Base-by-base conservation (phyloP, 176 grass and related monocot genomes). In the Neostapfia colusana region DNA sequence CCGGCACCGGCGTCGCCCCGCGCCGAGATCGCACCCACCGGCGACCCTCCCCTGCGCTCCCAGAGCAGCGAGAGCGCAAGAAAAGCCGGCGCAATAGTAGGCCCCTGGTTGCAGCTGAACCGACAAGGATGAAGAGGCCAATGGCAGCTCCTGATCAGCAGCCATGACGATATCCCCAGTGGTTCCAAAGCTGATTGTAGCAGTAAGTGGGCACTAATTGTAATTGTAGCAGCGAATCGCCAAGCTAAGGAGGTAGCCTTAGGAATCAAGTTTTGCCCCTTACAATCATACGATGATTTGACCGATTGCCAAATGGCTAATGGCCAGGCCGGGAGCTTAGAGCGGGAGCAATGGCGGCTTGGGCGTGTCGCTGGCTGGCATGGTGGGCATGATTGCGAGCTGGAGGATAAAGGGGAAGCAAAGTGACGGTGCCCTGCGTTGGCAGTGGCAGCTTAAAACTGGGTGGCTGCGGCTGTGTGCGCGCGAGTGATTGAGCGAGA, bases 31-130 rank as follows among this genome's bases (percentile, higher is more conserved):
- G 43, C 46, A 82, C 51, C 34, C 77, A 74, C 53, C 80, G 74
- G 64, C 56, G 12, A 63, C 41, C 78, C 20, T 44, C 17, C 75
- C 26, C 76, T 65, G 81, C 11, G 74, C 34, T n/a, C 83, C 80
- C 16, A 95, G 71, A 17, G 78, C 69, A 24, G 85, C 80, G 4
- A 93, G 85, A 51, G 83, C 93, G 78, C 83, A 93, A n/a, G 90
- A 86, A 42, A 93, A 45, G 20, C 90, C 88, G 25, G 86, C 60
- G 63, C 73, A 83, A 72, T 84, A 81, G 25, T 34, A 46, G 14
- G n/a, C 67, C 28, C 69, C 55, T 1, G 16, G 8, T 38, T 58
- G 53, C 56, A 48, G 31, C 42, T 5, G 4, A 18, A 35, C 28
- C 13, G 36, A 6, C 17, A 23, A 62, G 16, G 38, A 63, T 2